Base-by-base conservation (phyloP, 345 rosid genomes). In the Adansonia digitata region DNA sequence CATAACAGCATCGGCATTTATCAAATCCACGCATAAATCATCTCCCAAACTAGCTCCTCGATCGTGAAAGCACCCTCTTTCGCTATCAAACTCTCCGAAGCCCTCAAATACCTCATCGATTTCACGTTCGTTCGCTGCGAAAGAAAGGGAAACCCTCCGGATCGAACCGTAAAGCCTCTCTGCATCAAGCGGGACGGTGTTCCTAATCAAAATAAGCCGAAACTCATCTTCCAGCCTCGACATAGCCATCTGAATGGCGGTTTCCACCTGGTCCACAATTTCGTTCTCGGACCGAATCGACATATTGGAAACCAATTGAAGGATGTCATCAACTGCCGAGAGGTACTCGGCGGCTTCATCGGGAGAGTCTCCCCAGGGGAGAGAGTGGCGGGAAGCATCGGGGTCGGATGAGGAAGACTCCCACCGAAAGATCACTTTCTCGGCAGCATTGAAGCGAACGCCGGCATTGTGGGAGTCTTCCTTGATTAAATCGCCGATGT, bases 221-320 rank as follows among this genome's bases (percentile, higher is more conserved):
- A 94, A 91, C 81, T 94, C 98, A 26, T 94, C 98, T 77, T 92
- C 98, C 45, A 94, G 79, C 56, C 90, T 89, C 75, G 98, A 81
- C 99, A 95, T 95, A 43, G 98, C 98, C 55, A 89, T 70, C 88
- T 95, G 99, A 64, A 95, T 82, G 42, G 90, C 90, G 13, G 85
- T 83, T 78, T 95, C 96, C 4, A 97, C 94, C 15, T 98, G 92
- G 84, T 90, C 97, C 73, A 87, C 71, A 61, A 85, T 52, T 48
- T 88, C 93, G 66, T 80, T 81, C 8, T 79, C 87, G 55, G 77
- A 74, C 79, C 81, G 77, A 4, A 89, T 45, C 5, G 94, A 84
- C 46, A 85, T 72, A 46, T 85, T 85, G 27, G 80, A 88, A 60
- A 88, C 75, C 53, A 90, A 74, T 39, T 85, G 86, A 12, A 91